Base-by-base conservation (phyloP, 2,329 filamentous ascomycete genomes). In the Ophiostoma perfectum region DNA sequence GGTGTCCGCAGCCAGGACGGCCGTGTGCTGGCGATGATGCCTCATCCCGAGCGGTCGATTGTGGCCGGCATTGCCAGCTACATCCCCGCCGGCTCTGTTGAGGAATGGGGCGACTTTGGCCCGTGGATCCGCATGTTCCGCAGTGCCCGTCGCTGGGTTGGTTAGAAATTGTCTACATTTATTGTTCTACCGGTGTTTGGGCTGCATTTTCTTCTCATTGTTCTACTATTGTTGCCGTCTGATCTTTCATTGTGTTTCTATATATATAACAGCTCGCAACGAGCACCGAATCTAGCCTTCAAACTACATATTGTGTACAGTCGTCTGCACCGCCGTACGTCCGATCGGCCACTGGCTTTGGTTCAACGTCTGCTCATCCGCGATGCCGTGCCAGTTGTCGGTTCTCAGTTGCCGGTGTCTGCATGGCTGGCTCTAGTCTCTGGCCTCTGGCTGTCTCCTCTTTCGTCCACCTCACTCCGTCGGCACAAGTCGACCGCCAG, bases 1-100 rank as follows among this genome's bases (percentile, higher is more conserved):
- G 92, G 89, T 76, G 89, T 96, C 39, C 83, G 89, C 73, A 93
- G 86, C 74, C 84, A 81, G 60, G 89, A 96, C 75, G 93, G 93
- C 12, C 85, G 91, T 69, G 91, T 96, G 0, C 78, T 97, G 73
- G 92, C 92, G 6, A 86, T 97, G 80, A 97, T 97, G 93, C 93
- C 93, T 70, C 93, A 97, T 78, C 93, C 93, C 0, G 93, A 97
- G 81, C 86, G 93, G n/a, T 96, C 91, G 16, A 88, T 96, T 69
- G 81, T 96, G 81, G 87, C 87, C 69, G 91, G 92, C 69, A 88
- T 93, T 70, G 87, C 84, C 64, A 94, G 90, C 77, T 97, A 89
- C 77, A 80, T 90, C 71, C 90, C 92, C 7, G 74, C 74, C 3
- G 79, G 79, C 45, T 81, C 86, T 70, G 71, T 82, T 5, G 85